Evolutionary conservation across 805 yeast species (phyloP).

Genomic region (Lachancea lanzarotensis): DNA sequence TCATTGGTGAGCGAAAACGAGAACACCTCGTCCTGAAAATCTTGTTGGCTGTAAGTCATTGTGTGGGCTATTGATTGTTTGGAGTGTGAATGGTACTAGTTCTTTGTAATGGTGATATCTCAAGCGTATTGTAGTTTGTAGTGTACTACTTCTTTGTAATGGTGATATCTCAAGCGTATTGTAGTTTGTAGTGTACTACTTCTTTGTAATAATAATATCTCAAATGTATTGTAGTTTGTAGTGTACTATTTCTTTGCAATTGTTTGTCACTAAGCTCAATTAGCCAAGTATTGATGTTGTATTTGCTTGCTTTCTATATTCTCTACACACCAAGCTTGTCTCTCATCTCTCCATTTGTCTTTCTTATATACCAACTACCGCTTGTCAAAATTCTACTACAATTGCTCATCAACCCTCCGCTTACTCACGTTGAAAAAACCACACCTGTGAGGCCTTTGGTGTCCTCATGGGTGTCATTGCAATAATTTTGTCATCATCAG

Average conservation of each 20-base stretch:
- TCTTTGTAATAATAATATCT: too few relatives aligned
- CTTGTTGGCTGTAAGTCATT: conserved; percentile 4
- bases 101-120: too few relatives aligned
- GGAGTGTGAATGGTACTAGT: too few relatives aligned
- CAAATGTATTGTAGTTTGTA: too few relatives aligned
- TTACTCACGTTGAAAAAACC: background rate
- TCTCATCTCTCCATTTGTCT: background rate
- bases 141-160: too few relatives aligned
- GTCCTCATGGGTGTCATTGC: background rate
- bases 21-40: conserved; percentile 11
- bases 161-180: too few relatives aligned
- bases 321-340: background rate
- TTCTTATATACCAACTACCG: background rate
- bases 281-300: too few relatives aligned
- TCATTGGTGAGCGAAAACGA: conserved; percentile 11
- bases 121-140: too few relatives aligned
- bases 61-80: background rate
- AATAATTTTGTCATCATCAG: background rate
- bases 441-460: background rate
- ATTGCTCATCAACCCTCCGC: background rate
- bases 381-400: background rate
- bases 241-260: too few relatives aligned
- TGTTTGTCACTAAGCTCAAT: too few relatives aligned
- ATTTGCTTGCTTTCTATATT: background rate
- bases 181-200: too few relatives aligned